Conservation (phyloP, 805 yeast species). For the Hanseniaspora lachancei region DNA sequence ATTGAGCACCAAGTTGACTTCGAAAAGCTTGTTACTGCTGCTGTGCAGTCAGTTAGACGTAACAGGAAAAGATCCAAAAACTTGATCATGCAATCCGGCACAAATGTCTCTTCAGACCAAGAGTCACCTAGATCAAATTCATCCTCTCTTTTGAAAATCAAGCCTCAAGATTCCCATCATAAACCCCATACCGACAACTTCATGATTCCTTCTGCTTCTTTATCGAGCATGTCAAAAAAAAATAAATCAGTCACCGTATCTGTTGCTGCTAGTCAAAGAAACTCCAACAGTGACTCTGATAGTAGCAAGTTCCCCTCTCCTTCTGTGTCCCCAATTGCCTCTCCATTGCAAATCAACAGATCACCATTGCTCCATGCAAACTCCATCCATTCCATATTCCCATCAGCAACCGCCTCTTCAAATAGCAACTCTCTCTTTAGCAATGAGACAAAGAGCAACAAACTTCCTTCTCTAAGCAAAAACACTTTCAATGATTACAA, state of each 20-base stretch:
- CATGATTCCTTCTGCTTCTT: not conserved
- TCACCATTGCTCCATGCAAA: constrained; percentile 9
- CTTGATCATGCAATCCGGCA: not conserved
- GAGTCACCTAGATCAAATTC: not conserved
- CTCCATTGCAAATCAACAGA: constrained; percentile 6
- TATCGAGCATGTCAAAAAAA: not conserved
- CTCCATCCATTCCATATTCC: constrained; percentile 5
- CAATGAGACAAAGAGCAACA: not conserved
- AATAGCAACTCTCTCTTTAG: not conserved
- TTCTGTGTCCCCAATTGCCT: constrained; percentile 8
- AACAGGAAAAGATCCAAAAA: constrained; percentile 54
- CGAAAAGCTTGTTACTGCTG: constrained; percentile 82
- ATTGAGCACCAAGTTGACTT: constrained; percentile 52
- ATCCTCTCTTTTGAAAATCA: not conserved
- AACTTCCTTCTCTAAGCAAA: not conserved
- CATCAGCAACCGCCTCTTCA: not conserved
- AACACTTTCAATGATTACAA: not conserved
- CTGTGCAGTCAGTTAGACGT: constrained; percentile 82
- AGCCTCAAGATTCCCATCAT: not conserved
- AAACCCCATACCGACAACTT: not conserved
- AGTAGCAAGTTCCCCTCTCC: constrained; percentile 10
- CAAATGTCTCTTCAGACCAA: not conserved
- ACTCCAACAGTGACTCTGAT: constrained; percentile 8
- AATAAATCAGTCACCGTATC: constrained; percentile 7
- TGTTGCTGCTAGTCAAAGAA: constrained; percentile 10